A percentile compares a stretch with the other conserved stretches of the same genome.
phyloP scores from a whole-genome alignment of 306 rosid genomes.

The Rosa chinensis region DNA sequence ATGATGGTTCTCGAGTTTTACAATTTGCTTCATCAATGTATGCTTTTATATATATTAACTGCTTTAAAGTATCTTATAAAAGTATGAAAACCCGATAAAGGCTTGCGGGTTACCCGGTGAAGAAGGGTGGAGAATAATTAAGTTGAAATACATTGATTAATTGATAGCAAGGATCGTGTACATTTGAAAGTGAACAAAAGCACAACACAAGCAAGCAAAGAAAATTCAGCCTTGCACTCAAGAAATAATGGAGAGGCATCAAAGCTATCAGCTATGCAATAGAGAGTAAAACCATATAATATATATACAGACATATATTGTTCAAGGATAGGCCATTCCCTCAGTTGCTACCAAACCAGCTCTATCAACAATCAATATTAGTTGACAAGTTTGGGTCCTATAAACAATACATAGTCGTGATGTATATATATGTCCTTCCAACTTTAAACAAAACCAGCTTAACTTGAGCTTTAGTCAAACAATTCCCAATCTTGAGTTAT shows the following conservation, averaged over 20 bases:
- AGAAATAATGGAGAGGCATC: background rate
- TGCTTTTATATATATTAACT: no score
- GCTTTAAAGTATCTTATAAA: no score
- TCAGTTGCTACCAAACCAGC: constrained; percentile 15
- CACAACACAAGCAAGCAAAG: background rate
- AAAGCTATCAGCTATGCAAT: background rate
- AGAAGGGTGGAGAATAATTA: no score
- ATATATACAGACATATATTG: background rate
- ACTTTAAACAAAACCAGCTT: constrained; percentile 3
- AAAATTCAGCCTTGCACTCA: background rate
- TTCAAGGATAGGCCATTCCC: background rate
- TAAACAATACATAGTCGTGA: background rate
- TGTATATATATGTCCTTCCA: background rate
- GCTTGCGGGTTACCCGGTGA: no score
- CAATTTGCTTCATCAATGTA: no score
- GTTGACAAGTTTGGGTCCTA: constrained; percentile 7
- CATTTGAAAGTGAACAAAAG: background rate
- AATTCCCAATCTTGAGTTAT: constrained; percentile 48
- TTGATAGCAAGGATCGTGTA: background rate
- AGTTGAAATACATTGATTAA: background rate
- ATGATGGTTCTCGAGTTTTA: no score
- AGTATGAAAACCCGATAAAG: no score
- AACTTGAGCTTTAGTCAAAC: constrained; percentile 32
- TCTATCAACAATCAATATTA: constrained; percentile 11
- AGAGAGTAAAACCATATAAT: background rate